Base-by-base conservation (phyloP, 176 grass and related monocot species). In the Eleusine coracana region DNA sequence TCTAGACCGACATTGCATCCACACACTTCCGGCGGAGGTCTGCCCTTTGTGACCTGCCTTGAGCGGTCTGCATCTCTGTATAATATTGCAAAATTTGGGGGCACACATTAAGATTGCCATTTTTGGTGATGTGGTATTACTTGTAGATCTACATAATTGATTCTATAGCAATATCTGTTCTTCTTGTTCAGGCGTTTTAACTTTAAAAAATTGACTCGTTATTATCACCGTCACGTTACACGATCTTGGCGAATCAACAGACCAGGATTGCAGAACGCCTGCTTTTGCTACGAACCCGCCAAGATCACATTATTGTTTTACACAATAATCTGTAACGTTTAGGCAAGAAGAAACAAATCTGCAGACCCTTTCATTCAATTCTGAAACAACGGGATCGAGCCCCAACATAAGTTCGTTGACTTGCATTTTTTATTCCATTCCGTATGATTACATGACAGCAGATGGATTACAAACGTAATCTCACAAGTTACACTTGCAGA, bases 101-200 rank as follows among this genome's bases (percentile, higher is more conserved):
- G 68, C 28, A 49, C 31, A 56, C 6, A 23, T 59, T 81, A 56
- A 66, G 70, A 70, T 46, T 74, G 11, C 25, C 38, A 75, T 71
- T 69, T 69, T 45, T 54, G 54, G 72, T 21, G 36, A 17, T 69
- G 63, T 34, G 31, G 4, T 60, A 28, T 71, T 84, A 71, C 34
- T 55, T 54, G 62, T 84, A 77, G 28, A 60, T 82, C n/a, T 77
- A 83, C 73, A 40, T 45, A 55, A 59, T 31, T 70, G 31, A 34
- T 34, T 34, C 15, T 21, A 27, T 69, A 37, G 34, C 27, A 18
- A 21, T 86, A 4, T 16, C 18, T 20, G 1, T 49, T 52, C 29
- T 15, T 34, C 31, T 34, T 34, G 31, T 34, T 34, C 31, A 34
- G 31, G 31, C 31, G 31, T 34, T 34, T 34, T 34, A 34, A 34